Conservation (phyloP, 306 rosid species). For the Erythrophleum fordii region DNA sequence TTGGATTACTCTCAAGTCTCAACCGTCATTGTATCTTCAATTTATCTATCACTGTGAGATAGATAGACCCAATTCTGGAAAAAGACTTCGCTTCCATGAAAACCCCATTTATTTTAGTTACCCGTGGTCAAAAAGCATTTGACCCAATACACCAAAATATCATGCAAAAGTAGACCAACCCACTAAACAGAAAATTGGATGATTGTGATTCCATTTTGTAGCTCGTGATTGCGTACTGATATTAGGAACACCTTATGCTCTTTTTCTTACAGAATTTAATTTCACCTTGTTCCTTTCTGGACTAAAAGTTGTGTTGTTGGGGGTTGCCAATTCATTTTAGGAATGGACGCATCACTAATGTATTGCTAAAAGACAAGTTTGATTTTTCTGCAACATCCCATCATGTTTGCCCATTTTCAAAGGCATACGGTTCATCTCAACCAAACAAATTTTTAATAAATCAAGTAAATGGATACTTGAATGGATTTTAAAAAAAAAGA, state of each 20-base stretch:
- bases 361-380: not conserved
- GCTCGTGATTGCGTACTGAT: not conserved
- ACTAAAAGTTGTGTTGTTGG: not conserved
- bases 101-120: not conserved
- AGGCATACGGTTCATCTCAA: not conserved
- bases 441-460: too few relatives aligned
- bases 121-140: not conserved
- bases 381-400: conserved; percentile 13
- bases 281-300: not conserved
- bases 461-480: too few relatives aligned
- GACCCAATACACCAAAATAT: not conserved
- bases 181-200: not conserved
- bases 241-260: not conserved
- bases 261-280: not conserved
- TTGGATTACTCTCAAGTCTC: too few relatives aligned
- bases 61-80: not conserved
- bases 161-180: conserved; percentile 6
- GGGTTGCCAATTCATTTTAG: not conserved
- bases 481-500: too few relatives aligned
- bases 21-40: too few relatives aligned
- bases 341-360: not conserved
- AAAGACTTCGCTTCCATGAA: not conserved
- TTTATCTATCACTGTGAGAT: too few relatives aligned
- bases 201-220: not conserved
- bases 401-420: not conserved